Evolutionary conservation across 73 alveolate species (phyloP).

Genomic region (Breviolum minutum): DNA sequence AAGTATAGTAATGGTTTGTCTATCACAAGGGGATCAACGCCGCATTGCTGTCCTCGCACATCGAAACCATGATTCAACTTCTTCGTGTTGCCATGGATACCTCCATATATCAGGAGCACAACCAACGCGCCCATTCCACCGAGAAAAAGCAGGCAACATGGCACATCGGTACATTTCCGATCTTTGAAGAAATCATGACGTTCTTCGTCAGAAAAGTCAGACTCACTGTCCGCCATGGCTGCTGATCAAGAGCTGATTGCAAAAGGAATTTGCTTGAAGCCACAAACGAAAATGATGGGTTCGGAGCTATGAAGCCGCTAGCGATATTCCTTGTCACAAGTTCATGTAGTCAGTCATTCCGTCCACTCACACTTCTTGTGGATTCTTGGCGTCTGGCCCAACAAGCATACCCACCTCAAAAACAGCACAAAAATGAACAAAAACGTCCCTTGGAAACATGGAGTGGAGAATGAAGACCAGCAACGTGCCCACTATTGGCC

Average conservation of each 20-base stretch:
- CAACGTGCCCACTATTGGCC: no score
- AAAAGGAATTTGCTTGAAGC: background rate
- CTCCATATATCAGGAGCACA: constrained; percentile 33
- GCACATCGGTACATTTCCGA: constrained; percentile 71
- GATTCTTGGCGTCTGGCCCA: constrained; percentile 28
- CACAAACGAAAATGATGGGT: background rate
- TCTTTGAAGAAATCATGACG: constrained; percentile 53
- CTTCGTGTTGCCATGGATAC: constrained; percentile 39
- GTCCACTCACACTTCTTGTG: no score
- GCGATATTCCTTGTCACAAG: background rate
- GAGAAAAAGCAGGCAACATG: constrained; percentile 52
- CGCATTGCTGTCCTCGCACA: constrained; percentile 49
- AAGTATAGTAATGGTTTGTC: constrained; percentile 71
- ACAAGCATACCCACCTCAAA: constrained; percentile 35
- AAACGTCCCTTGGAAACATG: no score
- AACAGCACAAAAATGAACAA: background rate
- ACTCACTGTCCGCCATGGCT: constrained; percentile 41
- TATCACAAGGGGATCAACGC: constrained; percentile 35
- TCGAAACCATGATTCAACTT: constrained; percentile 62
- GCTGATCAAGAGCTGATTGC: background rate
- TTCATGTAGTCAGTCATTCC: no score
- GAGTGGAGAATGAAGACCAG: no score
- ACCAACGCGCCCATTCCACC: constrained; percentile 44
- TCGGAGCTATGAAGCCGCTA: background rate
- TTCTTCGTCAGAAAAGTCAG: constrained; percentile 18